Conservation (phyloP, 73 alveolate species). For the Paramecium sonneborni region DNA sequence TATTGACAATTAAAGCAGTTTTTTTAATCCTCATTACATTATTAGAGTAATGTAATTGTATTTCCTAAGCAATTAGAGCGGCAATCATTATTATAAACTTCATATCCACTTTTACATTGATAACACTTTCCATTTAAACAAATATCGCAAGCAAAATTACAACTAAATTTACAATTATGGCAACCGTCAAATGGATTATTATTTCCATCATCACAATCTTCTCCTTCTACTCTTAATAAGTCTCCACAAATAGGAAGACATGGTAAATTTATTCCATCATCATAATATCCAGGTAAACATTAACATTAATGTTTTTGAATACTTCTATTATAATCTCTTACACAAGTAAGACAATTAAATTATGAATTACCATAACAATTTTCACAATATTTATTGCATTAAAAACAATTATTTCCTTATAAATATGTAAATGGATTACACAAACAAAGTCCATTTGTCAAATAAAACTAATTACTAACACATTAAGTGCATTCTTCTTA, state of each 20-base stretch:
- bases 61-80: background rate
- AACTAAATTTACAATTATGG: background rate
- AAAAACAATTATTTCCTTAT: background rate
- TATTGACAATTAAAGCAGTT: background rate
- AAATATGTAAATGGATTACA: background rate
- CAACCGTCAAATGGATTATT: slow-evolving; percentile 11
- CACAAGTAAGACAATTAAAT: background rate
- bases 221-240: background rate
- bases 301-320: background rate
- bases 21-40: background rate
- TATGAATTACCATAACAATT: background rate
- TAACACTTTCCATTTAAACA: background rate
- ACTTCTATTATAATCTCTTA: background rate
- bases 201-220: slow-evolving; percentile 27
- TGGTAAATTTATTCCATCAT: background rate
- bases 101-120: background rate
- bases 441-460: background rate
- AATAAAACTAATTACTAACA: background rate
- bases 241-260: background rate
- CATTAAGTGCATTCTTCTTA: background rate
- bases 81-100: background rate
- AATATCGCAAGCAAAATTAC: background rate
- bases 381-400: background rate
- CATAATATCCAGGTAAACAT: background rate
- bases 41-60: background rate